A percentile compares a stretch with the other conserved stretches of the same genome.
phyloP scores from a whole-genome alignment of 371 early-diverging fungal species.

The Syncephalis plumigaleata region DNA sequence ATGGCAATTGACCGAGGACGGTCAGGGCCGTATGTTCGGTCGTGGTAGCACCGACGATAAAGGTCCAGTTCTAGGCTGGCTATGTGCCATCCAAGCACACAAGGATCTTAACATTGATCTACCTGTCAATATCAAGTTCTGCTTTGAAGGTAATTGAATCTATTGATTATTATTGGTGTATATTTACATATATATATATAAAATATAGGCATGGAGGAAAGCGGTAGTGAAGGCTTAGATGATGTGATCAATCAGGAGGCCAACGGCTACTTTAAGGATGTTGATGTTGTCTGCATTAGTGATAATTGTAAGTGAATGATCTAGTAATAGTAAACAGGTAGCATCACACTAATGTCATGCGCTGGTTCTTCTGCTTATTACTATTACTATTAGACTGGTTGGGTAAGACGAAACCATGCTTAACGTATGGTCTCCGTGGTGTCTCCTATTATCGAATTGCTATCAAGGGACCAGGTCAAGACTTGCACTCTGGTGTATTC shows the following conservation, averaged over 20 bases:
- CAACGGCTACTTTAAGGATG: constrained; percentile 64
- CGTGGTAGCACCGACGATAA: constrained; percentile 93
- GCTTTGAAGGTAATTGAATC: constrained; percentile 92
- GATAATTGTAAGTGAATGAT: constrained; percentile 65
- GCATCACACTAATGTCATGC: no score
- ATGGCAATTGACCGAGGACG: constrained; percentile 70
- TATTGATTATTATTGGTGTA: no score
- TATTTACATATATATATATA: not conserved
- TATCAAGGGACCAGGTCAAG: constrained; percentile 66
- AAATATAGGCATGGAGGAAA: constrained; percentile 23
- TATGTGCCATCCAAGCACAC: constrained; percentile 86
- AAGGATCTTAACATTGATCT: constrained; percentile 72
- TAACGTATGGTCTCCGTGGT: constrained; percentile 81
- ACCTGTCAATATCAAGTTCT: constrained; percentile 87
- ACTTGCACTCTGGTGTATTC: constrained; percentile 94
- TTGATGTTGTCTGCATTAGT: constrained; percentile 87
- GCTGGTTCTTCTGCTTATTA: constrained; percentile 1
- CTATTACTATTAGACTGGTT: constrained; percentile 49
- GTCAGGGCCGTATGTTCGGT: constrained; percentile 67
- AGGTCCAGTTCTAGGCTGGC: constrained; percentile 87
- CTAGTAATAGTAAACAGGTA: no score
- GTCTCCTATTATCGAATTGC: constrained; percentile 72
- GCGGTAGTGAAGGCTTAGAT: constrained; percentile 86
- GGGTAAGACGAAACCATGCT: constrained; percentile 86
- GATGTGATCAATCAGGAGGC: constrained; percentile 73